A percentile compares a stretch with the other conserved stretches of the same genome.
Conservation (phyloP, 768 basidiomycete species). For the Russula ochroleuca region DNA sequence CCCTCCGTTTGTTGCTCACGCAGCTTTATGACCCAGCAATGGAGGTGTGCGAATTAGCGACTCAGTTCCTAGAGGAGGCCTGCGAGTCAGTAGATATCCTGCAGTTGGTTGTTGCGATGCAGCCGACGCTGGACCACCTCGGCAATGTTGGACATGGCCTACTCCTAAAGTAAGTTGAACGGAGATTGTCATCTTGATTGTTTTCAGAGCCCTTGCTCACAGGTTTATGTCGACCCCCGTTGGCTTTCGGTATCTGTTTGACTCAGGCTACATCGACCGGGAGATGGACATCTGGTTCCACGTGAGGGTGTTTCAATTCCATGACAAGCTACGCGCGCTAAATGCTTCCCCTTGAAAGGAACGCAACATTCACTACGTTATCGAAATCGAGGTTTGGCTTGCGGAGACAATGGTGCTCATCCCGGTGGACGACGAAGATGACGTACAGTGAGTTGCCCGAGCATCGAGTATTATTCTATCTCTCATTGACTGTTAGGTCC, state of each 20-base stretch:
- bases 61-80: slow-evolving; percentile 82
- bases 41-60: slow-evolving; percentile 88
- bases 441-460: slow-evolving; percentile 43
- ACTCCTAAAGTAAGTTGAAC: slow-evolving; percentile 65
- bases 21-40: slow-evolving; percentile 91
- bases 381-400: slow-evolving; percentile 90
- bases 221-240: slow-evolving; percentile 94
- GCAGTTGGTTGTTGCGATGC: slow-evolving; percentile 88
- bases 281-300: slow-evolving; percentile 98
- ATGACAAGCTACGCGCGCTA: neutral
- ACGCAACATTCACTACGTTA: slow-evolving; percentile 88
- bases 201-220: neutral
- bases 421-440: slow-evolving; percentile 57
- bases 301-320: slow-evolving; percentile 43
- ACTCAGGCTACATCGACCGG: slow-evolving; percentile 86
- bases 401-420: slow-evolving; percentile 64
- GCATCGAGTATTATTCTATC: neutral
- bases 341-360: slow-evolving; percentile 50
- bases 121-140: slow-evolving; percentile 91
- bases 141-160: slow-evolving; percentile 89
- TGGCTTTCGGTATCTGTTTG: slow-evolving; percentile 89
- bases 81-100: slow-evolving; percentile 82
- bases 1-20: slow-evolving; percentile 82
- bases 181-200: neutral
- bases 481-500: slow-evolving; percentile 39